Base-by-base conservation (phyloP, 345 rosid genomes). In the Carallia pectinifolia region DNA sequence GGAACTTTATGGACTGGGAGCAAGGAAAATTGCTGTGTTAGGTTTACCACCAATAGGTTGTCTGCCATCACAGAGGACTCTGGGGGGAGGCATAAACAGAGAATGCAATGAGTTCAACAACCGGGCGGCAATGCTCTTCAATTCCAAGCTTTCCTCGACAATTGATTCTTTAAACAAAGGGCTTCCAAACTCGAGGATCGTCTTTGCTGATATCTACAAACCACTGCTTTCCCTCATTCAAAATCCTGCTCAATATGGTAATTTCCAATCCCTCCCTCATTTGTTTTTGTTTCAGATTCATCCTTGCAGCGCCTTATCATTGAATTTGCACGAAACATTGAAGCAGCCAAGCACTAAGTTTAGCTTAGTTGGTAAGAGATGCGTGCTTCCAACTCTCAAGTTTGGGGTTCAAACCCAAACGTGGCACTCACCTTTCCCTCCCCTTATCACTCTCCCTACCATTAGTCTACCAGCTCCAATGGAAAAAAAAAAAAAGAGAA, bases 11-110 rank as follows among this genome's bases (percentile, higher is more conserved):
- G 77, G 69, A 54, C 8, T 79, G 0, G 97, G 97, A 71, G 92
- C 89, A 13, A 82, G 91, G 72, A 85, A 84, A 59, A 40, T 89
- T 18, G 89, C 75, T 55, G 76, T 87, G 1, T 6, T 87, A 7
- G 58, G 90, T 62, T 53, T 81, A 73, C 90, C 94, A 8, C 89
- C 91, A 40, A 64, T 89, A 15, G 97, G 98, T 16, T 89, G 97
- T 59, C 60, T 87, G 48, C 94, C 98, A 40, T 77, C 90, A 6
- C 96, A 89, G 30, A 84, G 96, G 81, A 89, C 93, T 2, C 13
- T 85, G 0, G 76, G 70, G 6, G 97, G 97, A 56, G 92, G 97
- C 53, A 30, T 66, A 18, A 3, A 4, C 13, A 82, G 94, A 75
- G 71, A 66, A 1, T 89, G 90, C 66, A 81, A 80, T 27, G 85